These are phyloP conservation scores for Tylopilus sp. DNA, from an alignment of 768 basidiomycete genomes.

Conservation along the genomic window DNA sequence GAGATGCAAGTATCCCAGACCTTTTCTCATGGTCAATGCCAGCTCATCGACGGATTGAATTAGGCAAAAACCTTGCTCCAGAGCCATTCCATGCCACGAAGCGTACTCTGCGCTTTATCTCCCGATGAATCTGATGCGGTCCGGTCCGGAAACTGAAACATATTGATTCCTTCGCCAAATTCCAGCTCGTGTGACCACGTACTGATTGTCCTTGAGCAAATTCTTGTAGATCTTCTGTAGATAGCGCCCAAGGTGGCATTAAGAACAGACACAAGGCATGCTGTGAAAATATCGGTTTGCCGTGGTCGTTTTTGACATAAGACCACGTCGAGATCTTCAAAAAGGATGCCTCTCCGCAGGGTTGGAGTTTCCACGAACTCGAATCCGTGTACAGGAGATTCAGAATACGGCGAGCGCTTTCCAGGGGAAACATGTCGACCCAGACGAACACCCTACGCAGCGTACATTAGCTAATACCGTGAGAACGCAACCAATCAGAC, in stretches of 20 bases:
- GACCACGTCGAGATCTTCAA: slow-evolving; percentile 32
- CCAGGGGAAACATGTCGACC: slow-evolving; percentile 49
- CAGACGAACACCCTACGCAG: slow-evolving; percentile 42
- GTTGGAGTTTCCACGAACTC: slow-evolving; percentile 29
- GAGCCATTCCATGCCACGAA: slow-evolving; percentile 42
- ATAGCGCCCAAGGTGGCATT: slow-evolving; percentile 40
- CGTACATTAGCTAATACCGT: not conserved
- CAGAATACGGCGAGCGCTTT: slow-evolving; percentile 44
- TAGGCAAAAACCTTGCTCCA: slow-evolving; percentile 48
- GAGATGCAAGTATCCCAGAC: slow-evolving; percentile 39
- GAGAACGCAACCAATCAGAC: slow-evolving; percentile 4
- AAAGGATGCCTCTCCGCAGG: slow-evolving; percentile 17
- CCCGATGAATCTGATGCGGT: slow-evolving; percentile 2
- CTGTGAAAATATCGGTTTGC: slow-evolving; percentile 11
- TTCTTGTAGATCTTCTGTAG: slow-evolving; percentile 31
- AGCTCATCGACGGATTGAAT: not conserved
- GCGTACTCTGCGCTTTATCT: slow-evolving; percentile 8
- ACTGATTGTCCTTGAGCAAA: slow-evolving; percentile 29
- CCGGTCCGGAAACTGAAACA: slow-evolving; percentile 18
- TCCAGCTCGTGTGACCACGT: not conserved
- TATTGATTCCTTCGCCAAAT: slow-evolving; percentile 1
- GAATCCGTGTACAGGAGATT: slow-evolving; percentile 31
- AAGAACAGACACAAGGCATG: slow-evolving; percentile 30
- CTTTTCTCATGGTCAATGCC: slow-evolving; percentile 20
- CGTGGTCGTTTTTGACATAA: slow-evolving; percentile 4